phyloP scores from a whole-genome alignment of 1,284 basidiomycete genomes.

The Lentinula novae-zelandiae region DNA sequence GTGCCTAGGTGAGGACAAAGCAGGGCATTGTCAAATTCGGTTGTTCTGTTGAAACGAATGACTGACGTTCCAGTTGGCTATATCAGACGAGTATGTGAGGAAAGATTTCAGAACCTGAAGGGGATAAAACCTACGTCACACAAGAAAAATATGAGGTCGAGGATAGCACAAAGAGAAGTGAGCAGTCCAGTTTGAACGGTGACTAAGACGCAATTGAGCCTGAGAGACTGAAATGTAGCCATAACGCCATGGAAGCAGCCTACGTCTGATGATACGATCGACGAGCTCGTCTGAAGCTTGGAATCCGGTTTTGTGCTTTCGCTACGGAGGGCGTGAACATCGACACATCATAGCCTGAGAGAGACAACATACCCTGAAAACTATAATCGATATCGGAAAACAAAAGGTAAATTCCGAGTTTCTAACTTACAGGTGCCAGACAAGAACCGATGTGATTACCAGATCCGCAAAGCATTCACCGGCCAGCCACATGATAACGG shows the following conservation, averaged over 20 bases:
- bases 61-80: slow-evolving; percentile 29
- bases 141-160: slow-evolving; percentile 33
- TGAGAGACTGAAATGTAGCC: too few species aligned
- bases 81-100: background rate
- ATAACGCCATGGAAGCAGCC: slow-evolving; percentile 12
- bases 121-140: slow-evolving; percentile 23
- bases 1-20: slow-evolving; percentile 24
- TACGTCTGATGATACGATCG: slow-evolving; percentile 40
- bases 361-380: background rate
- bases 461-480: slow-evolving; percentile 30
- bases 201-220: slow-evolving; percentile 20
- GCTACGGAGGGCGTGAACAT: slow-evolving; percentile 21
- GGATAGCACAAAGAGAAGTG: slow-evolving; percentile 28
- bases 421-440: slow-evolving; percentile 30
- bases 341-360: background rate
- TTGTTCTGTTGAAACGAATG: background rate
- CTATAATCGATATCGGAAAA: background rate
- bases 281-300: slow-evolving; percentile 25
- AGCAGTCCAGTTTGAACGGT: slow-evolving; percentile 36
- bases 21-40: background rate
- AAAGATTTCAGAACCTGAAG: background rate
- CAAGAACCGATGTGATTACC: slow-evolving; percentile 31
- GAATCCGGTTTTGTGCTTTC: slow-evolving; percentile 35
- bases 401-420: background rate
- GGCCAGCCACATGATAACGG: slow-evolving; percentile 28